These are phyloP conservation scores for Acorus gramineus DNA, from an alignment of 106 monocot genomes.

Conservation along the genomic window DNA sequence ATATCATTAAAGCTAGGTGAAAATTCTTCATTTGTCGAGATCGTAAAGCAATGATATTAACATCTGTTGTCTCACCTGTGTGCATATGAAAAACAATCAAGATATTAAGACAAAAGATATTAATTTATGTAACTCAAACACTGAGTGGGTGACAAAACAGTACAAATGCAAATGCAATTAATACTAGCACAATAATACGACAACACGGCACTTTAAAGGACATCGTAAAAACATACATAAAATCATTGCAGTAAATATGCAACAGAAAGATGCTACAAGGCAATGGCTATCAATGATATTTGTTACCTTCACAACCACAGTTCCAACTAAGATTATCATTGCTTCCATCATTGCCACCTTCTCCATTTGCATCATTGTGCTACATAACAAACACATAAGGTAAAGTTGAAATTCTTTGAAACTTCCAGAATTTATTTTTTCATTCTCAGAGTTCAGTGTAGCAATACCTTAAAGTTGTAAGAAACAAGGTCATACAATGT, in stretches of 20 bases:
- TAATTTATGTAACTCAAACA: neutral
- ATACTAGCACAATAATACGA: no score
- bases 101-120: neutral
- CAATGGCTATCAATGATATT: neutral
- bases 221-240: no score
- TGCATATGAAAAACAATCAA: neutral
- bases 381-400: conserved; percentile 11
- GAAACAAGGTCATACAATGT: conserved; percentile 89
- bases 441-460: neutral
- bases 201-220: no score
- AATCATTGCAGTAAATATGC: no score
- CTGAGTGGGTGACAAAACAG: no score
- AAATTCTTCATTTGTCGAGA: conserved; percentile 98
- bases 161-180: no score
- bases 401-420: neutral
- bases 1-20: conserved; percentile 83
- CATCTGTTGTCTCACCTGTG: conserved; percentile 75
- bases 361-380: conserved; percentile 97
- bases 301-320: conserved; percentile 92
- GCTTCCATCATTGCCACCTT: conserved; percentile 80
- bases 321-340: conserved; percentile 99
- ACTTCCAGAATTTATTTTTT: neutral
- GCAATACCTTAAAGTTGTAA: conserved; percentile 78
- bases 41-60: conserved; percentile 40
- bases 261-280: no score